These are phyloP conservation scores for Talinum fruticosum DNA, from an alignment of 148 eudicot genomes.

Conservation along the genomic window DNA sequence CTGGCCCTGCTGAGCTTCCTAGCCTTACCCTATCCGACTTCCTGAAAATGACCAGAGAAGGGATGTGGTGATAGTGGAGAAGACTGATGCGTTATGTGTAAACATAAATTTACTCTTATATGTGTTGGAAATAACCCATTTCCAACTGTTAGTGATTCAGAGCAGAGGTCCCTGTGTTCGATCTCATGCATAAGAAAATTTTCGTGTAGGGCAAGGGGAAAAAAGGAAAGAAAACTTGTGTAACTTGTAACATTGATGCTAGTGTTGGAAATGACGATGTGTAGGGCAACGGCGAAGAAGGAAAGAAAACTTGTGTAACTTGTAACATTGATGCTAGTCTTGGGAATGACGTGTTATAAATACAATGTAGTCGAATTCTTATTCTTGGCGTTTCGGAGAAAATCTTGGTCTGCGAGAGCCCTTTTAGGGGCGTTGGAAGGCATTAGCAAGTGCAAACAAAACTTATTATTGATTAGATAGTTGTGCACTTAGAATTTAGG, in stretches of 20 bases:
- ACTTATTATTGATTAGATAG: no score
- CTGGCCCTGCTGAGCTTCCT: slow-evolving; percentile 43
- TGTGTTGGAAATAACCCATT: not conserved
- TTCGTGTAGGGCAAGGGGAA: no score
- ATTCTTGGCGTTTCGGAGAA: no score
- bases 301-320: not conserved
- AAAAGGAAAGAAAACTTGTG: not conserved
- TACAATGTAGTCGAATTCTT: no score
- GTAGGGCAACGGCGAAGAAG: no score
- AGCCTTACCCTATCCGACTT: slow-evolving; percentile 70
- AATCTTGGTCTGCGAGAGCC: no score
- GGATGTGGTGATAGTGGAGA: slow-evolving; percentile 52
- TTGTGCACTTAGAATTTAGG: no score
- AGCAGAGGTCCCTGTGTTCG: no score
- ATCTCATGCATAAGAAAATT: no score
- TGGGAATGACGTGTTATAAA: not conserved
- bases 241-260: not conserved
- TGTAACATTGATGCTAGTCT: not conserved
- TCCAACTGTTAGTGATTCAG: not conserved
- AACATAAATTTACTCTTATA: not conserved
- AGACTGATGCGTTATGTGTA: not conserved
- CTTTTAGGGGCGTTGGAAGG: no score
- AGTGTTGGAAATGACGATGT: not conserved
- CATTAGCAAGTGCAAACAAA: no score
- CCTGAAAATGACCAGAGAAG: slow-evolving; percentile 79